These are phyloP conservation scores for Allomyces javanicus DNA, from an alignment of 192 early-diverging fungal species.

Conservation along the genomic window DNA sequence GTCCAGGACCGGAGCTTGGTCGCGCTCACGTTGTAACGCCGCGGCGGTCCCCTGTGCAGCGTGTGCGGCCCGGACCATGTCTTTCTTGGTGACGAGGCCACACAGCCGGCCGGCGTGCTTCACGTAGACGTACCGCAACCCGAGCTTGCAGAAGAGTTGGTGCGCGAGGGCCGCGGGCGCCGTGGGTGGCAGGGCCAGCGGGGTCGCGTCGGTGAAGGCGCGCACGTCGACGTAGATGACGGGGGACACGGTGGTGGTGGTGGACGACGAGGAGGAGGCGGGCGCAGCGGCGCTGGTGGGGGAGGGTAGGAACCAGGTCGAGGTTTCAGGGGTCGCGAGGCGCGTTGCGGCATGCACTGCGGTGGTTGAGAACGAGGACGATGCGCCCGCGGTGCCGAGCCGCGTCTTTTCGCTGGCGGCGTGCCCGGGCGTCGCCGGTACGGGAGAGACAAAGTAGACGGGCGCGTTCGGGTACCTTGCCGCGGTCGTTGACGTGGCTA, in stretches of 20 bases:
- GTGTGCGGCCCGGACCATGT: background rate
- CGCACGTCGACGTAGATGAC: background rate
- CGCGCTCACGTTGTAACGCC: background rate
- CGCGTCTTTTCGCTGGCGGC: no score
- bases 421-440: no score
- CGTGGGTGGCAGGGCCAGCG: background rate
- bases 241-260: background rate
- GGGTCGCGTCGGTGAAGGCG: background rate
- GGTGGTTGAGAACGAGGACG: background rate
- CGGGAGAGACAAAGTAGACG: background rate
- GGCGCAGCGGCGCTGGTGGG: background rate
- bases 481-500: background rate
- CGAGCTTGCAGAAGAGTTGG: background rate
- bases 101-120: background rate
- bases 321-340: no score
- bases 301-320: background rate
- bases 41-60: background rate
- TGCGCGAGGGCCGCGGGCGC: background rate
- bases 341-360: background rate
- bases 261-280: background rate
- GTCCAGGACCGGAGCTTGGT: background rate
- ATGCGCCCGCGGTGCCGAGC: background rate
- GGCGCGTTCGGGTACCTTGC: background rate
- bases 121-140: background rate
- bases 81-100: background rate